A percentile compares a stretch with the other conserved stretches of the same genome.
Conservation (phyloP, 1,139 yeast species). For the Magnusiomyces paraingens region DNA sequence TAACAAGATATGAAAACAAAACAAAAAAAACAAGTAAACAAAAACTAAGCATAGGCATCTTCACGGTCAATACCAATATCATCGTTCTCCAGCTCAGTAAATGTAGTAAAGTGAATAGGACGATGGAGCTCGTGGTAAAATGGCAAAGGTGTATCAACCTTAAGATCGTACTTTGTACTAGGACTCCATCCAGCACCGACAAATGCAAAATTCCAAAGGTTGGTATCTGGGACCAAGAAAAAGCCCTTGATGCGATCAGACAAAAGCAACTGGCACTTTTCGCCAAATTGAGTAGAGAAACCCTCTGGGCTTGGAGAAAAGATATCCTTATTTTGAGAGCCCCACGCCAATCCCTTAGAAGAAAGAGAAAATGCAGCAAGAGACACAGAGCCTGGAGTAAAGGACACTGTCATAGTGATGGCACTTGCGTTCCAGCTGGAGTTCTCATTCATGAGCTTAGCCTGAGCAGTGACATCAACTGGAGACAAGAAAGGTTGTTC, state of each 20-base stretch:
- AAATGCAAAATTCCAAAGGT: conserved; percentile 87
- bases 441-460: conserved; percentile 37
- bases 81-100: conserved; percentile 57
- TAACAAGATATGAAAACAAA: background rate
- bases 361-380: conserved; percentile 59
- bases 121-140: conserved; percentile 85
- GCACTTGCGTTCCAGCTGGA: conserved; percentile 38
- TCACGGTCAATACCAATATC: conserved; percentile 66
- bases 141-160: conserved; percentile 70
- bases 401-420: conserved; percentile 59
- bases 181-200: conserved; percentile 79
- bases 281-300: conserved; percentile 53
- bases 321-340: conserved; percentile 51
- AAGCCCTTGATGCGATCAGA: conserved; percentile 76
- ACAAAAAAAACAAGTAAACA: background rate
- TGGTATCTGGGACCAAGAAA: conserved; percentile 79
- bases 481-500: conserved; percentile 62
- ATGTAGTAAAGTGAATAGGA: conserved; percentile 76
- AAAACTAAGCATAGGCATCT: conserved; percentile 54
- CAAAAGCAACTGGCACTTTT: conserved; percentile 60
- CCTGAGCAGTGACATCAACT: conserved; percentile 59
- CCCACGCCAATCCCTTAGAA: conserved; percentile 75
- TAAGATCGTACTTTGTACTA: conserved; percentile 53
- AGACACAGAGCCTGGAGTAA: conserved; percentile 81
- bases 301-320: conserved; percentile 54